phyloP scores from a whole-genome alignment of 2,329 filamentous ascomycete species.

The Atkinsonella texensis region DNA sequence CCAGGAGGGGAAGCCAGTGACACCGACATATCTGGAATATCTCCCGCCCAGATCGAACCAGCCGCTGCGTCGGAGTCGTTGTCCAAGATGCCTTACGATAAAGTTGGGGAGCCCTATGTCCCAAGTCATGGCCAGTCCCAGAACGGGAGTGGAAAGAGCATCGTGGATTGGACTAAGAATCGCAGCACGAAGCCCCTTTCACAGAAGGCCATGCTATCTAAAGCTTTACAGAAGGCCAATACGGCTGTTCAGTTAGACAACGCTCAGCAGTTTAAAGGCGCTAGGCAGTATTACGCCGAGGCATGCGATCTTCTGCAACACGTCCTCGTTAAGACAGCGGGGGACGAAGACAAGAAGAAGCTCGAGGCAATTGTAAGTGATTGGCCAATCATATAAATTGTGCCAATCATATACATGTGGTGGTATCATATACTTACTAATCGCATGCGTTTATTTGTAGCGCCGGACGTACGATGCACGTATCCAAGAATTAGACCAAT shows the following conservation, averaged over 20 bases:
- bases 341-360: constrained; percentile 79
- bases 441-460: constrained; percentile 27
- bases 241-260: constrained; percentile 93
- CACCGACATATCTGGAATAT: constrained; percentile 9
- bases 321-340: constrained; percentile 74
- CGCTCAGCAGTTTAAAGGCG: constrained; percentile 86
- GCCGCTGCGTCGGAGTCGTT: constrained; percentile 4
- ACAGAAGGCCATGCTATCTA: constrained; percentile 94
- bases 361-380: constrained; percentile 79
- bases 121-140: constrained; percentile 19
- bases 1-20: constrained; percentile 7
- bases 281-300: constrained; percentile 80
- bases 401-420: neutral
- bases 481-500: constrained; percentile 72
- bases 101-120: constrained; percentile 16
- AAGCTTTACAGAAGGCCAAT: constrained; percentile 88
- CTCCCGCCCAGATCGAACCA: constrained; percentile 5
- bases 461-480: constrained; percentile 81
- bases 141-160: constrained; percentile 21
- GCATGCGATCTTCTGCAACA: constrained; percentile 80
- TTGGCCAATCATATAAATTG: neutral
- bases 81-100: constrained; percentile 19
- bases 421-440: neutral
- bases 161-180: constrained; percentile 17
- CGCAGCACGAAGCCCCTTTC: constrained; percentile 41